Percentiles rank a stretch among this genome's conserved stretches.
These are phyloP conservation scores for Lipomyces yamadae DNA, from an alignment of 805 yeast genomes.

Conservation along the genomic window DNA sequence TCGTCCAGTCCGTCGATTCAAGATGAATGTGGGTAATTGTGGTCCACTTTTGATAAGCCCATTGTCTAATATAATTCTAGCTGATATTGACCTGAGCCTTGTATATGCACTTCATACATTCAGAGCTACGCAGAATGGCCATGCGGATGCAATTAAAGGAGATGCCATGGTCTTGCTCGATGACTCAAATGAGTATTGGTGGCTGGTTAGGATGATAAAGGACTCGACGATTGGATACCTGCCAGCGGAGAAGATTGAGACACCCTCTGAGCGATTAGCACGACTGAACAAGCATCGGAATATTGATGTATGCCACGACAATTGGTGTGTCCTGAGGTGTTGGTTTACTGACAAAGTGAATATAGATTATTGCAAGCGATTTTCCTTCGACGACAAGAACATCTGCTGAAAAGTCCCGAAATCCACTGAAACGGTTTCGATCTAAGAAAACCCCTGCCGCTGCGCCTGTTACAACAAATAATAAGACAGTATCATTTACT, in stretches of 20 bases:
- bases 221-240: conserved; percentile 87
- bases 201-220: conserved; percentile 70
- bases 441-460: conserved; percentile 10
- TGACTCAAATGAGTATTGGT: conserved; percentile 95
- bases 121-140: conserved; percentile 90
- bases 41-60: not conserved
- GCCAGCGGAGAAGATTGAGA: conserved; percentile 94
- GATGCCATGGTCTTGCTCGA: conserved; percentile 82
- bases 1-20: conserved; percentile 67
- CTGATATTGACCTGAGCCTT: conserved; percentile 79
- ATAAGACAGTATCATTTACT: conserved; percentile 27
- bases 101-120: conserved; percentile 87
- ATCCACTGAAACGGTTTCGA: conserved; percentile 25
- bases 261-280: conserved; percentile 88
- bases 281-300: conserved; percentile 90
- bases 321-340: not conserved
- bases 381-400: not conserved
- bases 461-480: not conserved
- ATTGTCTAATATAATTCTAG: conserved; percentile 30
- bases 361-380: not conserved
- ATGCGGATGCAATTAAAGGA: conserved; percentile 76
- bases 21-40: conserved; percentile 48
- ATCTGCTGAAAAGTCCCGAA: conserved; percentile 10
- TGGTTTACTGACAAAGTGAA: not conserved
- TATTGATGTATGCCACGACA: conserved; percentile 56